A percentile compares a stretch with the other conserved stretches of the same genome.
These are phyloP conservation scores for Sparassis latifolia DNA, from an alignment of 1,284 basidiomycete genomes.

Conservation along the genomic window DNA sequence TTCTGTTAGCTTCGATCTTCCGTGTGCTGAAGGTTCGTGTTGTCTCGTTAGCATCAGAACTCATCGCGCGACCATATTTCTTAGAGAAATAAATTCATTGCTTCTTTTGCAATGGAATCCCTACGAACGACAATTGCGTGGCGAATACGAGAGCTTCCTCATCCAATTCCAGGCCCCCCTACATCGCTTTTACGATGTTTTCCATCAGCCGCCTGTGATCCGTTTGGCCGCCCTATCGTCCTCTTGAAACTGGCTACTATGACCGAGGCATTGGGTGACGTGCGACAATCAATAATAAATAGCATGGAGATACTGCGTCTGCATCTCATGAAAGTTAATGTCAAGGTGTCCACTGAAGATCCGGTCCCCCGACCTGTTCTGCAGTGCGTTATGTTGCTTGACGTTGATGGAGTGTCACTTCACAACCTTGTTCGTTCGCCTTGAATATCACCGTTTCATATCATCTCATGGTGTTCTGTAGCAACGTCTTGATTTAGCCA, in stretches of 20 bases:
- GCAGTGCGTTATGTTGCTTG: slow-evolving; percentile 67
- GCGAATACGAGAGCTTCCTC: slow-evolving; percentile 47
- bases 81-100: slow-evolving; percentile 62
- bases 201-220: slow-evolving; percentile 45
- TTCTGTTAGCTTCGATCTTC: slow-evolving; percentile 49
- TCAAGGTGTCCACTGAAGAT: slow-evolving; percentile 10
- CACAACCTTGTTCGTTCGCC: slow-evolving; percentile 47
- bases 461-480: slow-evolving; percentile 3
- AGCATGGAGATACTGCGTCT: slow-evolving; percentile 49
- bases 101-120: slow-evolving; percentile 56
- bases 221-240: slow-evolving; percentile 57
- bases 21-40: slow-evolving; percentile 53
- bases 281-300: slow-evolving; percentile 38
- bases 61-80: slow-evolving; percentile 1
- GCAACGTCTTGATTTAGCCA: slow-evolving; percentile 55
- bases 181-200: slow-evolving; percentile 39
- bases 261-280: slow-evolving; percentile 27
- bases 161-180: slow-evolving; percentile 20
- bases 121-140: slow-evolving; percentile 50
- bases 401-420: slow-evolving; percentile 54
- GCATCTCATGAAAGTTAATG: slow-evolving; percentile 41
- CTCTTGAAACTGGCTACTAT: slow-evolving; percentile 36
- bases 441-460: background rate
- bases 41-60: background rate
- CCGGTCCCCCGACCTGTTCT: slow-evolving; percentile 33